A percentile compares a stretch with the other conserved stretches of the same genome.
Evolutionary conservation across 768 basidiomycete genomes (phyloP).

Genomic region (Auriculariales sp.): DNA sequence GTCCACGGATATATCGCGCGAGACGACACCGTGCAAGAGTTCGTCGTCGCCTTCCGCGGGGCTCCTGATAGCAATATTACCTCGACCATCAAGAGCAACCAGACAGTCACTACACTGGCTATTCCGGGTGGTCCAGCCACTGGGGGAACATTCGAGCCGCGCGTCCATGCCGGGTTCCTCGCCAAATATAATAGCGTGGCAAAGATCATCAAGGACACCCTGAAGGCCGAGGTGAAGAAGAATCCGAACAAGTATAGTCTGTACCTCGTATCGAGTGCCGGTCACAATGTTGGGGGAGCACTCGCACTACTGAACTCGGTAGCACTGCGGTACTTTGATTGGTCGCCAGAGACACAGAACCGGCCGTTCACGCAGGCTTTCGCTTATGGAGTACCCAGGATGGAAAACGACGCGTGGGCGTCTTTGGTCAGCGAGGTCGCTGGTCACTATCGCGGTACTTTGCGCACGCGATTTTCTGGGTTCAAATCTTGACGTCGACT

Average conservation of each 20-base stretch:
- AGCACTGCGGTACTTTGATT: neutral
- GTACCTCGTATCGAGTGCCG: neutral
- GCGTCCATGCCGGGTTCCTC: conserved; percentile 39
- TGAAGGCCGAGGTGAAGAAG: conserved; percentile 20
- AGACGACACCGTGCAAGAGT: conserved; percentile 26
- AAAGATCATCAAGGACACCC: conserved; percentile 21
- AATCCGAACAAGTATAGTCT: neutral
- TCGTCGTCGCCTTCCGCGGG: conserved; percentile 28
- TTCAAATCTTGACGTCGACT: no score
- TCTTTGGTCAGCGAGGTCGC: neutral
- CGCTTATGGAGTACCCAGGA: neutral
- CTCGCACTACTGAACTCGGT: neutral
- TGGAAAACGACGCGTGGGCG: neutral
- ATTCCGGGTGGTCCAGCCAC: no score
- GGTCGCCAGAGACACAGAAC: no score
- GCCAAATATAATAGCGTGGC: conserved; percentile 33
- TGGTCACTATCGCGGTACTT: no score
- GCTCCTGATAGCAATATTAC: conserved; percentile 14
- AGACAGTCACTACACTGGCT: no score
- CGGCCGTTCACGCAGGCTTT: no score
- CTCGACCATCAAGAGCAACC: no score
- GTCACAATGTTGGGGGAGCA: neutral
- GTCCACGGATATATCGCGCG: conserved; percentile 31
- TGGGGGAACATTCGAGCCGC: no score
- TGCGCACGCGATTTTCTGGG: no score